Evolutionary conservation across 2,329 filamentous ascomycete genomes (phyloP), one percentile per base, ranked within the genome.

Genomic region (Fusarium odoratissimum): DNA sequence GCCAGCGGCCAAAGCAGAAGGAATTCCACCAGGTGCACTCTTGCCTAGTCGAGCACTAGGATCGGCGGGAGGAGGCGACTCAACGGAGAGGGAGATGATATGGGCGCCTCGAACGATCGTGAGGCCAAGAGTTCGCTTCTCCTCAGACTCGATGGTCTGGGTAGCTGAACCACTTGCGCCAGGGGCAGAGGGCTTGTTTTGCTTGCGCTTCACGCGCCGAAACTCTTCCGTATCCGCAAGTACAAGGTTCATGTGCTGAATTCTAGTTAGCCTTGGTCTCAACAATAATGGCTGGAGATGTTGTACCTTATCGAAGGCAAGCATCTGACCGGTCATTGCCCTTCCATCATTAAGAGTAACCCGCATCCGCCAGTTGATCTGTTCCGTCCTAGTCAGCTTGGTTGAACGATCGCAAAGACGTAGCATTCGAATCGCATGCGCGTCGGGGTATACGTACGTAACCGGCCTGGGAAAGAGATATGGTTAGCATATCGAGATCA

Each of bases 311-410:
- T 99, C 96, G 80, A 98, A 99, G 60, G 96, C 96, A 76, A 99
- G 90, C 94, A 99, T 97, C 84, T 98, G 95, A 71, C 95, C 96
- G 44, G 95, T 95, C 91, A 99, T 97, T 83, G 98, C 94, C 80
- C 96, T 92, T 74, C 94, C 94, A 86, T 99, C 96, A 80, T 94
- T 94, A 82, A 99, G 89, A 63, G 95, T 98, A 74, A 98, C 92
- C 82, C 95, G 92, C 95, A 99, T 98, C 84, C 95, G 94, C 88
- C 97, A 98, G 87, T 99, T 98, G 89, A 99, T 97, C 96, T 98
- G 71, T 41, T 45, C 17, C 17, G 40, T 33, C 30, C 38, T 42
- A 37, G 52, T 77, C 52, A 77, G 76, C 57, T 48, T 45, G 37
- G 17, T 37, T 54, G 37, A 57, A 40, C 23, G 10, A 31, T 42